A percentile compares a stretch with the other conserved stretches of the same genome.
phyloP scores from a whole-genome alignment of 129 eudicot species.

The Pseudognaphalium luteoalbum region DNA sequence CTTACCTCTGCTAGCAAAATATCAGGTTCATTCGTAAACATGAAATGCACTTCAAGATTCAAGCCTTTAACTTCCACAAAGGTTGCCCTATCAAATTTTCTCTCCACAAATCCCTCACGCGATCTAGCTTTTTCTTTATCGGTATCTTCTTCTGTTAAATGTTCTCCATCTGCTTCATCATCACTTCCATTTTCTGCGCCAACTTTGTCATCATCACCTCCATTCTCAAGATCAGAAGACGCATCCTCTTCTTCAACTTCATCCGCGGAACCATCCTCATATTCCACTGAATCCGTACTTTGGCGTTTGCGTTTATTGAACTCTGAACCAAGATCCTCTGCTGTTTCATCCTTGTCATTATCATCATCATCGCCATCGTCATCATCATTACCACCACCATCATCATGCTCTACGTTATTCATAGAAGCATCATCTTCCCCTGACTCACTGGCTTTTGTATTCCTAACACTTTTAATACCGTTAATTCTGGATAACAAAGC shows the following conservation, averaged over 20 bases:
- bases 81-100: slow-evolving; percentile 44
- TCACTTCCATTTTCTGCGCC: slow-evolving; percentile 35
- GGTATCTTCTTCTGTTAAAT: slow-evolving; percentile 21
- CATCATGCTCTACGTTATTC: slow-evolving; percentile 7
- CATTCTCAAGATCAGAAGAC: slow-evolving; percentile 33
- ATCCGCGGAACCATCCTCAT: slow-evolving; percentile 62
- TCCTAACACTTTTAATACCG: slow-evolving; percentile 53
- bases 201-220: slow-evolving; percentile 30
- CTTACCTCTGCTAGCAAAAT: slow-evolving; percentile 76
- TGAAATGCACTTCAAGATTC: slow-evolving; percentile 60
- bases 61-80: slow-evolving; percentile 47
- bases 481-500: slow-evolving; percentile 54
- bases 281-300: slow-evolving; percentile 75
- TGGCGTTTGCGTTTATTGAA: slow-evolving; percentile 60
- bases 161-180: slow-evolving; percentile 36
- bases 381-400: slow-evolving; percentile 19
- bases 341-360: slow-evolving; percentile 48
- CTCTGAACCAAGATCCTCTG: slow-evolving; percentile 69
- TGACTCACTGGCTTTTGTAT: slow-evolving; percentile 23
- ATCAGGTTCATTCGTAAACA: slow-evolving; percentile 72
- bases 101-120: slow-evolving; percentile 22
- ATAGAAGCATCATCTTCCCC: slow-evolving; percentile 39
- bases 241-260: slow-evolving; percentile 41
- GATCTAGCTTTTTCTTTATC: slow-evolving; percentile 31
- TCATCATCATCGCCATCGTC: slow-evolving; percentile 36